These are phyloP conservation scores for Cadophora malorum DNA, from an alignment of 2,329 filamentous ascomycete species.

Conservation along the genomic window DNA sequence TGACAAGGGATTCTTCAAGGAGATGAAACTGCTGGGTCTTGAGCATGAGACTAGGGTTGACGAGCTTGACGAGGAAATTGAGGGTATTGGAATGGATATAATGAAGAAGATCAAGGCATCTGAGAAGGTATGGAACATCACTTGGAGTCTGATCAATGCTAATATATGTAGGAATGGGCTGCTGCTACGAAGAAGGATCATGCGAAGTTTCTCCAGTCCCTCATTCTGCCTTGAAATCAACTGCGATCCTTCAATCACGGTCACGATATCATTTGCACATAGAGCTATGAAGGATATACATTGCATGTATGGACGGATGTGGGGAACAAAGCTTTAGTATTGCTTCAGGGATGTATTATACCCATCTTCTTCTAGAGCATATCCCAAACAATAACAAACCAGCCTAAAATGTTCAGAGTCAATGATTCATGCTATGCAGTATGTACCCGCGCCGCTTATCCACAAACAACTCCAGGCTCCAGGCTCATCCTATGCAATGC, in stretches of 20 bases:
- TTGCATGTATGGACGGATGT: neutral
- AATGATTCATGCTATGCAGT: neutral
- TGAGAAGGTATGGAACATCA: conserved; percentile 39
- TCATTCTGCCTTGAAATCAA: neutral
- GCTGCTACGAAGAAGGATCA: conserved; percentile 31
- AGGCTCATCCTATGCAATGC: neutral
- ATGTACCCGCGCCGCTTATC: neutral
- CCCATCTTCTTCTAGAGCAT: neutral
- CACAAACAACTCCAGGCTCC: conserved; percentile 2
- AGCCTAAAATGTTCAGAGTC: neutral
- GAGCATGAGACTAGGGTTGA: conserved; percentile 32
- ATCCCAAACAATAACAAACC: conserved; percentile 1
- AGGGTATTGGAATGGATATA: conserved; percentile 27
- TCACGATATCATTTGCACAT: conserved; percentile 6
- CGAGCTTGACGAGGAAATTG: conserved; percentile 37
- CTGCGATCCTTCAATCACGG: neutral
- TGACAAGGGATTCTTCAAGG: conserved; percentile 31
- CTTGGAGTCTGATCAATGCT: conserved; percentile 12
- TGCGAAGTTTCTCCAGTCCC: conserved; percentile 24
- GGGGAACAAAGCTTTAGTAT: neutral
- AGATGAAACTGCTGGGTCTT: conserved; percentile 35
- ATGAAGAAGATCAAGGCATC: conserved; percentile 39
- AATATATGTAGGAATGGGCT: conserved; percentile 31
- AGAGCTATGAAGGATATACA: neutral
- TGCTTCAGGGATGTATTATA: conserved; percentile 9